phyloP scores from a whole-genome alignment of 768 basidiomycete genomes.

The Mrakia gelida region DNA sequence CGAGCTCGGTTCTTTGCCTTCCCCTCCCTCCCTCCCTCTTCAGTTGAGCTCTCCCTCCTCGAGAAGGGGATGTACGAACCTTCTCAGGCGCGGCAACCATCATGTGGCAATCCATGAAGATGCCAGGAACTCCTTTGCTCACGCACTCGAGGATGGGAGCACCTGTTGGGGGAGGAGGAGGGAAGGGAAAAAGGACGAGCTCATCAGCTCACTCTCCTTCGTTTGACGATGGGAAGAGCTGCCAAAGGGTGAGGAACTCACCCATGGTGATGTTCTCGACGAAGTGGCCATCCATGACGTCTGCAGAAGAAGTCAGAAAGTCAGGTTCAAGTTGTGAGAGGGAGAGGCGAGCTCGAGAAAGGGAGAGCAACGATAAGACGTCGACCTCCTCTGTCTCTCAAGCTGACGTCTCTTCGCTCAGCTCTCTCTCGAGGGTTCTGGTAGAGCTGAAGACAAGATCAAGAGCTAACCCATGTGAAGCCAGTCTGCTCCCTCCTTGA shows the following conservation, averaged over 20 bases:
- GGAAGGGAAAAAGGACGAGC: background rate
- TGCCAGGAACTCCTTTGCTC: conserved; percentile 77
- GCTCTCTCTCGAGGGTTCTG: background rate
- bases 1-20: background rate
- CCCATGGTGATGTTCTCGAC: conserved; percentile 99
- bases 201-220: background rate
- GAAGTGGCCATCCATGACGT: conserved; percentile 60
- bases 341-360: background rate
- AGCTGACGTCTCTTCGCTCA: background rate
- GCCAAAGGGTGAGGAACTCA: conserved; percentile 40
- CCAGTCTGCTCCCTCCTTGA: conserved; percentile 90
- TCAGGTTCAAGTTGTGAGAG: background rate
- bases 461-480: conserved; percentile 79
- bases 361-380: background rate
- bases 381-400: background rate
- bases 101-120: conserved; percentile 99
- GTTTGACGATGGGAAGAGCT: background rate
- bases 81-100: conserved; percentile 93
- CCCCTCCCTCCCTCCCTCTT: background rate
- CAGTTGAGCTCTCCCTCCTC: background rate
- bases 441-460: too few species aligned
- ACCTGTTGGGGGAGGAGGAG: conserved; percentile 51
- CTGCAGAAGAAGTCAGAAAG: background rate
- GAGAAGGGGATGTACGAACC: conserved; percentile 48
- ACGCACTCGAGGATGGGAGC: conserved; percentile 83